Evolutionary conservation across 495 filamentous ascomycete species (phyloP).

Genomic region (Corynascus novoguineensis): DNA sequence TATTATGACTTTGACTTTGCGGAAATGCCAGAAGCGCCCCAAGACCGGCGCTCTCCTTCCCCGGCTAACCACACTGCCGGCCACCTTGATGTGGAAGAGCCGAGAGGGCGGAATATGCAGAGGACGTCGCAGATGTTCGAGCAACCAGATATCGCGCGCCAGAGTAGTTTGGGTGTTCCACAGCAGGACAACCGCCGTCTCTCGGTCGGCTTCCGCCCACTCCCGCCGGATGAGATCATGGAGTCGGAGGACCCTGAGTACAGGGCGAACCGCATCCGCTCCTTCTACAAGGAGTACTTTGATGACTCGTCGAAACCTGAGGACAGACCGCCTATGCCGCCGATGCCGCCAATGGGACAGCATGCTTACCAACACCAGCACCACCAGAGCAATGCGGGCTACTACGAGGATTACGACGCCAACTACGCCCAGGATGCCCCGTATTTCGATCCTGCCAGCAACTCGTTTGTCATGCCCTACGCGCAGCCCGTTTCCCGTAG

Average conservation of each 20-base stretch:
- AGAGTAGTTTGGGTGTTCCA: conserved; percentile 48
- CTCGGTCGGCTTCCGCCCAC: conserved; percentile 85
- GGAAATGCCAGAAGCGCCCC: conserved; percentile 13
- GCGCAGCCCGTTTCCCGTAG: conserved; percentile 79
- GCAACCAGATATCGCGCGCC: conserved; percentile 28
- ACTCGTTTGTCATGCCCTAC: conserved; percentile 70
- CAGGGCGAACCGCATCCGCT: conserved; percentile 91
- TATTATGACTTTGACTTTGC: conserved; percentile 27
- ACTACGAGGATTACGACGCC: conserved; percentile 66
- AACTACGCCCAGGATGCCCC: conserved; percentile 56
- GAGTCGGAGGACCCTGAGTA: conserved; percentile 84
- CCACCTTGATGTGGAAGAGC: conserved; percentile 22
- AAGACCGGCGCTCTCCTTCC: conserved; percentile 10
- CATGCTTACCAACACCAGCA: conserved; percentile 13
- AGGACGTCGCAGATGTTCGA: conserved; percentile 34
- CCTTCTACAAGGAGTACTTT: conserved; percentile 99
- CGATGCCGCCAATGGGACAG: conserved; percentile 28
- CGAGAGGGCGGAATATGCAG: conserved; percentile 32
- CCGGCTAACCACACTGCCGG: conserved; percentile 5
- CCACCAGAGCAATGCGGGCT: conserved; percentile 40
- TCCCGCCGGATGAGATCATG: conserved; percentile 68
- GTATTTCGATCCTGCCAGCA: conserved; percentile 71
- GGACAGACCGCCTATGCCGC: conserved; percentile 35
- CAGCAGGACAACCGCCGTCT: conserved; percentile 64
- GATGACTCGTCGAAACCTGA: conserved; percentile 66